Base-by-base conservation (phyloP, 2,329 filamentous ascomycete species). In the Ascochyta pisi region DNA sequence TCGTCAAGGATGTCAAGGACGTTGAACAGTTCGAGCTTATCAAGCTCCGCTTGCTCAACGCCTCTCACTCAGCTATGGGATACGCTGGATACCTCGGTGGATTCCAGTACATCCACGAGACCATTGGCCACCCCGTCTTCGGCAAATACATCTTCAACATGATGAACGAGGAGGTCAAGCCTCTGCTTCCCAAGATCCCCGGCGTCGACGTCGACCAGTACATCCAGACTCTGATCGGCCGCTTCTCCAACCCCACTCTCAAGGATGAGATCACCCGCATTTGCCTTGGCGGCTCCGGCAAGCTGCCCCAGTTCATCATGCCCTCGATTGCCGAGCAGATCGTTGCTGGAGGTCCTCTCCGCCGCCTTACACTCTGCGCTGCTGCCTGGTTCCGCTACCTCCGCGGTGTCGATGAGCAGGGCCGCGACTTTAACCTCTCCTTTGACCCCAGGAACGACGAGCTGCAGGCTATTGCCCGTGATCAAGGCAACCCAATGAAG, bases 221-320 rank as follows among this genome's bases (percentile, higher is more conserved):
- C 62, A 65, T 64, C 57, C 57, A 65, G 40, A 68, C 67, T 19
- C 61, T 70, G 10, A 57, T 67, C 3, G 57, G 51, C 23, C 67
- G 67, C 26, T 70, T 70, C 60, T 66, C 63, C 58, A 70, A 70
- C 60, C 62, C 67, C 13, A 62, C 67, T 0, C 61, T 70, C 38
- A 70, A 67, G 53, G 67, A 70, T 37, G 67, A 70, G 56, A 62
- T 70, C 37, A 62, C 67, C 24, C 67, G 67, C 47, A 68, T 70
- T 40, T 70, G 67, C 60, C 65, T 70, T 7, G 67, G 67, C n/a
- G 67, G 67, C 13, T 67, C 64, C 6, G 67, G 67, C 60, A 70
- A 70, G 60, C 62, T 70, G 34, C 67, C 67, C 1, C 66, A 70
- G 43, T 70, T 70, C 62, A 70, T 70, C 56, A 67, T 68, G 62